Base-by-base conservation (phyloP, 352 stramenopile species). In the Globisporangium emineosum region DNA sequence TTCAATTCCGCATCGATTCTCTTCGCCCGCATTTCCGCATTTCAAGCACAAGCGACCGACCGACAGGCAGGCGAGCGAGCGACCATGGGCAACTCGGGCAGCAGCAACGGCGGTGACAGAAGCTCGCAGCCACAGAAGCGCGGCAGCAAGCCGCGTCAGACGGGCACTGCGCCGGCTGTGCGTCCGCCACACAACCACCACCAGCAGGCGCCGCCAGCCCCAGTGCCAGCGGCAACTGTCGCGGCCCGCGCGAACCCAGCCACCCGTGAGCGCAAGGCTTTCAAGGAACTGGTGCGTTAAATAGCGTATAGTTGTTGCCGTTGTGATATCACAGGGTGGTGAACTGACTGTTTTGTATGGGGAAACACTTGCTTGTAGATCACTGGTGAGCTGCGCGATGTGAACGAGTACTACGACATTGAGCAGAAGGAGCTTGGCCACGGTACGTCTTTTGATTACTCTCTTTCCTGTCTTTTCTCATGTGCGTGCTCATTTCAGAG, bases 361-460 rank as follows among this genome's bases (percentile, higher is more conserved):
- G 56, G 40, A 4, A n/a, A 57, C 57, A 37, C 6, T 37, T 52
- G 57, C n/a, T n/a, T n/a, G 32, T 43, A 95, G 86, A 95, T 95
- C 65, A 95, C 86, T 62, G 86, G 86, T 60, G 75, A 90, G 60
- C 60, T 95, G 60, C 78, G 83, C 45, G 85, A 96, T 61, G 79
- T 96, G 58, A 93, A 93, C 67, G 73, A 91, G 58, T 89, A 81
- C 29, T 96, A 96, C 66, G 81, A 94, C 56, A 93, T 96, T 69
- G 87, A 93, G 65, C 89, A 94, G 65, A 96, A 93, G 72, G 87
- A 96, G 56, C 68, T 95, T 30, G 87, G 87, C 59, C 87, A 95
- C 58, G 87, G 75, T 79, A 54, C 37, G 53, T 32, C 12, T 53
- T 52, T 27, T 25, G 42, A 7, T 33, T 58, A n/a, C 29, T 45